Evolutionary conservation across 129 eudicot genomes (phyloP).

Genomic region (Helianthus annuus): DNA sequence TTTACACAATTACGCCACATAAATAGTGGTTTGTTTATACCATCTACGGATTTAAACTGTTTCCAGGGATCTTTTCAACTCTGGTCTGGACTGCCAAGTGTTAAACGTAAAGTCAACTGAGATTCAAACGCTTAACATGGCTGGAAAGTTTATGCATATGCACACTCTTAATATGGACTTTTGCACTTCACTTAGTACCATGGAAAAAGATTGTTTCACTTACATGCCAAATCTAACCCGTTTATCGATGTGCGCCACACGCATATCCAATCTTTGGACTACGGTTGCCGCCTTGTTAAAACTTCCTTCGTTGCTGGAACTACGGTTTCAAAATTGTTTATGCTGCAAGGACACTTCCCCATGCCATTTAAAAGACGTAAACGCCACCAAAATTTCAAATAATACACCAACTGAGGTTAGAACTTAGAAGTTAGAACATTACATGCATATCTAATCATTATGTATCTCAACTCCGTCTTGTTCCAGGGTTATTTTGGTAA

Average conservation of each 20-base stretch:
- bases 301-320: conserved; percentile 57
- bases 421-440: conserved; percentile 32
- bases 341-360: conserved; percentile 63
- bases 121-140: conserved; percentile 50
- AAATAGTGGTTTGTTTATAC: conserved; percentile 35
- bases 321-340: conserved; percentile 65
- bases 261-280: conserved; percentile 62
- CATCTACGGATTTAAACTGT: conserved; percentile 23
- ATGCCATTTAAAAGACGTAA: conserved; percentile 38
- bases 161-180: conserved; percentile 71
- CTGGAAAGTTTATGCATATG: conserved; percentile 52
- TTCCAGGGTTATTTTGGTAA: conserved; percentile 43
- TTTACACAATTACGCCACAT: neutral
- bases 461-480: neutral
- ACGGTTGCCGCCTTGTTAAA: conserved; percentile 56
- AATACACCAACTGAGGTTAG: conserved; percentile 45
- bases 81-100: conserved; percentile 51
- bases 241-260: conserved; percentile 64
- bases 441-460: neutral
- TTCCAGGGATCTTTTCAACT: conserved; percentile 50
- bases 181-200: conserved; percentile 53
- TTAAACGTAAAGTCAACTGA: conserved; percentile 47
- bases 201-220: conserved; percentile 60
- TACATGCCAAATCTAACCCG: conserved; percentile 63
- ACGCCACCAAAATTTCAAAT: conserved; percentile 24